Evolutionary conservation across 495 filamentous ascomycete species (phyloP).

Genomic region (Aspergillus haitiensis): DNA sequence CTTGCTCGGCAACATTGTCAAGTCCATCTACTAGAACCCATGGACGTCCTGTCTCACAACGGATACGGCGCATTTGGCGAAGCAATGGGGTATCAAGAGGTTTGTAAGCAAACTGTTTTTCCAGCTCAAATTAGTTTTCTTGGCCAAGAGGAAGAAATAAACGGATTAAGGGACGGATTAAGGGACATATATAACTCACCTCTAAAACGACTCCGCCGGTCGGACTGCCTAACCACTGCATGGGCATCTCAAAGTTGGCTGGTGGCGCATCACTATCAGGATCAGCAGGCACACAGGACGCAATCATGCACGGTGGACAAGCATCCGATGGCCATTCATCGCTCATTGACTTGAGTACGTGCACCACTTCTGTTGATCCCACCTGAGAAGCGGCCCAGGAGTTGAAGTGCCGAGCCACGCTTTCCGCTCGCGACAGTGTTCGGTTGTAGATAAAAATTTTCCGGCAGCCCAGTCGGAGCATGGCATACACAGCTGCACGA

Average conservation of each 20-base stretch:
- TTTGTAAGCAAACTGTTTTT: conserved; percentile 65
- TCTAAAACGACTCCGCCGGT: conserved; percentile 82
- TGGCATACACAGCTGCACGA: conserved; percentile 73
- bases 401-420: conserved; percentile 74
- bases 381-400: conserved; percentile 50
- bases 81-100: conserved; percentile 71
- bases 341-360: conserved; percentile 57
- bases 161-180: too few relatives aligned
- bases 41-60: conserved; percentile 58
- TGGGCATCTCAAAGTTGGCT: conserved; percentile 73
- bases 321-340: conserved; percentile 65
- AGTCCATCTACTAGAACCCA: conserved; percentile 82
- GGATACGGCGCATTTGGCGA: conserved; percentile 58
- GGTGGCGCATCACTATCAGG: conserved; percentile 61
- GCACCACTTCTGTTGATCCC: conserved; percentile 53
- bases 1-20: conserved; percentile 78
- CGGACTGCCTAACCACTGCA: conserved; percentile 70
- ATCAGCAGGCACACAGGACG: conserved; percentile 73
- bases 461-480: conserved; percentile 74
- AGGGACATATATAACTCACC: conserved; percentile 34
- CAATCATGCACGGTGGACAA: conserved; percentile 70
- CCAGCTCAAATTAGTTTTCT: conserved; percentile 21
- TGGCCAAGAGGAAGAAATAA: too few relatives aligned
- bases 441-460: conserved; percentile 80
- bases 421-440: conserved; percentile 59